Conservation (phyloP, 176 grass and related monocot genomes). For the Oryza punctata region DNA sequence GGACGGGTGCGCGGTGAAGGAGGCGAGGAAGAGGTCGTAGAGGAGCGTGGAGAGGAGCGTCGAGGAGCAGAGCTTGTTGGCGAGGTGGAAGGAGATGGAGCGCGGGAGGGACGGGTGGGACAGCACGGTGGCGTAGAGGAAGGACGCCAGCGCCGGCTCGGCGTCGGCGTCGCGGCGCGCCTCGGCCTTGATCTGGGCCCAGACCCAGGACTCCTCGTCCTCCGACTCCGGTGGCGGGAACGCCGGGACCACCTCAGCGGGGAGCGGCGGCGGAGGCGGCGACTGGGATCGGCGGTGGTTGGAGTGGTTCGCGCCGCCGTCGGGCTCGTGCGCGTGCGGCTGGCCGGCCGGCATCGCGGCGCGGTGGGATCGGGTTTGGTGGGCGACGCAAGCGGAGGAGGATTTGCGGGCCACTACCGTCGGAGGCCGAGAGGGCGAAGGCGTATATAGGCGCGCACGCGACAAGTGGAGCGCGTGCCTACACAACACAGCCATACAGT, state of each 20-base stretch:
- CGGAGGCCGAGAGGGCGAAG: background rate
- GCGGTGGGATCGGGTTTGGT: background rate
- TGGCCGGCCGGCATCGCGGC: constrained; percentile 55
- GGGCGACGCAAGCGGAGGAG: constrained; percentile 2
- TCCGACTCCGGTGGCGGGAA: constrained; percentile 78
- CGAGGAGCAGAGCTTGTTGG: constrained; percentile 95
- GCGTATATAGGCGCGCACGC: background rate
- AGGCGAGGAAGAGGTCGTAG: constrained; percentile 81
- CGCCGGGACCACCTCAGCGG: constrained; percentile 39
- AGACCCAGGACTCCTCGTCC: constrained; percentile 75
- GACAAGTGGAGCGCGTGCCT: constrained; percentile 4
- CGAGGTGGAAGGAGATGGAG: constrained; percentile 89
- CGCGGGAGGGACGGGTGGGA: constrained; percentile 73
- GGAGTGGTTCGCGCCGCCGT: constrained; percentile 20
- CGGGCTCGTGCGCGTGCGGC: constrained; percentile 21
- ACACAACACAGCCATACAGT: too few relatives aligned
- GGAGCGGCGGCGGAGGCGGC: constrained; percentile 18
- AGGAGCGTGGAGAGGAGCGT: constrained; percentile 86
- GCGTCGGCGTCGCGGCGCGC: constrained; percentile 79
- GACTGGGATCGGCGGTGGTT: constrained; percentile 32
- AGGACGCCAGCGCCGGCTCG: constrained; percentile 80
- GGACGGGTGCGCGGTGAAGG: constrained; percentile 57
- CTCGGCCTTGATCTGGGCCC: constrained; percentile 92
- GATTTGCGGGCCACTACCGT: background rate
- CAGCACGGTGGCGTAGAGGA: constrained; percentile 88